Base-by-base conservation (phyloP, 139 green algal species). In the Chlamydomonas sp. region DNA sequence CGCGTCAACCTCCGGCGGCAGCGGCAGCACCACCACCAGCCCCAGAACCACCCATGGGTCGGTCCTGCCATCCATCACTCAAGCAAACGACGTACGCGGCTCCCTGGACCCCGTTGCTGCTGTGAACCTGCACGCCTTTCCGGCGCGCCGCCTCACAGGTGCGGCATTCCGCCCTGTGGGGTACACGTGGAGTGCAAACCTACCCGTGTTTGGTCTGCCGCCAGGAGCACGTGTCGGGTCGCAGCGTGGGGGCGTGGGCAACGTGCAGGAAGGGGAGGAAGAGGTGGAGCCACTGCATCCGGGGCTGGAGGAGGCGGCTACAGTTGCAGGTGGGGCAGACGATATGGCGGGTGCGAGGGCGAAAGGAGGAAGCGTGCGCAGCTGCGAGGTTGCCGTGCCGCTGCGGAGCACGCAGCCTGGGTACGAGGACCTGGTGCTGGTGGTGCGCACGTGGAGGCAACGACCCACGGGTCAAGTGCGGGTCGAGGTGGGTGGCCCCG, bases 271-370 rank as follows among this genome's bases (percentile, higher is more conserved):
- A 7, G 60, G 16, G 12, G 77, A 77, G 4, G 58, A 91, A 7
- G 75, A 67, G 57, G 69, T 95, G 1, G 78, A 90, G 59, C 76
- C 88, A 60, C 49, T 88, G 20, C 93, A 95, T 20, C 63, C 79
- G 0, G 73, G 91, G 20, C 80, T 68, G 10, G 68, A 74, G 59
- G 58, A 18, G 17, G 31, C 63, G 18, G 57, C 18, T 3, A 49
- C 71, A 0, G 60, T 1, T 18, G 49, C 5, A 69, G 85, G 18
- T 2, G 4, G 15, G 14, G 62, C 17, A 7, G 5, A 9, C 18
- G 60, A 20, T 49, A 49, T 61, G 20, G 73, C 71, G 73, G 57
- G 66, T 6, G 17, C 1, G 15, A 20, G 60, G 60, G 67, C 6
- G 8, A 9, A 2, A 12, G n/a, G 5, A 4, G 63, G 20, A 8